Base-by-base conservation (phyloP, 2,329 filamentous ascomycete genomes). In the Aspergillus bombycis region DNA sequence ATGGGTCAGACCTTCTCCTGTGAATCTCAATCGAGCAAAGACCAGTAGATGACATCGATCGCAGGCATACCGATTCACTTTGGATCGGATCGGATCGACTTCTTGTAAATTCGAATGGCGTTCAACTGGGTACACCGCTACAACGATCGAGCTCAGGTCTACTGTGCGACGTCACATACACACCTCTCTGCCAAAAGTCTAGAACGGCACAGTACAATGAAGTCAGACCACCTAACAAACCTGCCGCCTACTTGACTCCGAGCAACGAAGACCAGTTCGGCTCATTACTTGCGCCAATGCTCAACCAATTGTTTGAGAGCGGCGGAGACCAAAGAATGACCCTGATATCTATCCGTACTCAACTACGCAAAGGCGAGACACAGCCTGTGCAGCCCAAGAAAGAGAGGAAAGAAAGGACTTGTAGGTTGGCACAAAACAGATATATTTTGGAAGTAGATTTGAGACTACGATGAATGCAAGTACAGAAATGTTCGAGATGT, bases 401-500 rank as follows among this genome's bases (percentile, higher is more conserved):
- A n/a, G n/a, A n/a, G 28, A 55, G 14, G 5, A 9, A 36, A 52
- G 19, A 36, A 45, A 55, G 32, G 23, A 30, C 4, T 38, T 9
- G 14, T 19, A 48, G 3, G 11, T n/a, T 38, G 30, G 48, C 28
- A 59, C 46, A 46, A 57, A 57, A 46, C 32, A 32, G 14, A 45
- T 30, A 30, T 55, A 54, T 60, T 54, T 45, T 16, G 19, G 1
- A 46, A 53, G n/a, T 59, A 59, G 36, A 54, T 30, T 21, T 34
- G 10, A 41, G 26, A 2, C 54, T 36, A 38, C 26, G 16, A 45
- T 28, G 48, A 55, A 60, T 56, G 45, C 55, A 34, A 43, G 54
- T 66, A 66, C 50, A 41, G 60, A 46, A 53, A 74, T 79, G 72
- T 79, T 67, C 75, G 74, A 78, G 75, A 71, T 69, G 72, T 78